phyloP scores from a whole-genome alignment of 768 basidiomycete genomes.

The Pholiota molesta region DNA sequence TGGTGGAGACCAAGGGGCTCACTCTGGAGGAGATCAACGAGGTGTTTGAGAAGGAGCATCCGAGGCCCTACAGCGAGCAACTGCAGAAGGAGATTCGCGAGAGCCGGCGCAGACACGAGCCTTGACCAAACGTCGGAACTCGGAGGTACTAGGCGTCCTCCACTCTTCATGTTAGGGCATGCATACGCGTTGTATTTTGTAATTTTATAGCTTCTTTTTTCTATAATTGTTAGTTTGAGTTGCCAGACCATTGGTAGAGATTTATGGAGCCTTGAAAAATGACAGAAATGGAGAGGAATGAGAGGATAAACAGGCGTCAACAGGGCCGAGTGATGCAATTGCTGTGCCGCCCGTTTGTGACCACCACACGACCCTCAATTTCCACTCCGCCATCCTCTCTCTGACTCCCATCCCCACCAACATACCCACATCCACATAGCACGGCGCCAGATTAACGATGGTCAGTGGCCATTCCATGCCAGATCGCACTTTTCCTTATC shows the following conservation, averaged over 20 bases:
- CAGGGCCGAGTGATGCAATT: conserved; percentile 24
- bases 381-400: conserved; percentile 20
- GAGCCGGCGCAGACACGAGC: conserved; percentile 14
- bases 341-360: conserved; percentile 22
- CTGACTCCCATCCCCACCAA: conserved; percentile 13
- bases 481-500: conserved; percentile 16
- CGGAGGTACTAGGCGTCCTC: neutral
- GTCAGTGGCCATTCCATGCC: conserved; percentile 27
- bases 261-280: neutral
- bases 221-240: neutral
- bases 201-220: neutral
- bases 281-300: conserved; percentile 16
- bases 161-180: neutral
- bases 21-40: conserved; percentile 55
- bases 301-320: conserved; percentile 33
- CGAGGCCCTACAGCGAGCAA: conserved; percentile 38
- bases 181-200: neutral
- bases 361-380: conserved; percentile 17
- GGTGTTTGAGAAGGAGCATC: conserved; percentile 46
- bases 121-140: neutral
- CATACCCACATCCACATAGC: neutral
- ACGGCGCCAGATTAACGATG: conserved; percentile 27
- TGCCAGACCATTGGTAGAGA: neutral
- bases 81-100: conserved; percentile 22
- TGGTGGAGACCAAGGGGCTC: conserved; percentile 55